These are phyloP conservation scores for Neurospora sp. DNA, from an alignment of 495 filamentous ascomycete species.

Conservation along the genomic window DNA sequence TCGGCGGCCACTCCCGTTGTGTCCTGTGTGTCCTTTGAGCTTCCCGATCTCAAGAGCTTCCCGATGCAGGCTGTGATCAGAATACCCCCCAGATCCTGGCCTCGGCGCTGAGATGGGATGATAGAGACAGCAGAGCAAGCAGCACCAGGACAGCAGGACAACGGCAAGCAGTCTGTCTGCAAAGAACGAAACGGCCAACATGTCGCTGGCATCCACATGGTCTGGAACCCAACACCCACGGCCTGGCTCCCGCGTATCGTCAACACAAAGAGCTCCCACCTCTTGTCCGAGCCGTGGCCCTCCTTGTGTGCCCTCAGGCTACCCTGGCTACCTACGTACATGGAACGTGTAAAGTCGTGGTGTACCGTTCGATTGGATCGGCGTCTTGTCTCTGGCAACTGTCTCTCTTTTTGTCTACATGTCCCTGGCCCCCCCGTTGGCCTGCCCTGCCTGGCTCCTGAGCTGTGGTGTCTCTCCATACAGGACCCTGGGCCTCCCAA, in stretches of 20 bases:
- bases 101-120: not conserved
- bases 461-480: not conserved
- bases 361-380: not conserved
- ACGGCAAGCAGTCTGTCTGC: not conserved
- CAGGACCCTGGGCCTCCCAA: not conserved
- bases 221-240: not conserved
- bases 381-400: not conserved
- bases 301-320: not conserved
- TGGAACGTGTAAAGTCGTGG: not conserved
- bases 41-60: conserved; percentile 8
- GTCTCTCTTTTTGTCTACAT: not conserved
- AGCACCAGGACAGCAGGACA: not conserved
- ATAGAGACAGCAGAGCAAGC: not conserved
- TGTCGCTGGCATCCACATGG: not conserved
- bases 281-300: not conserved
- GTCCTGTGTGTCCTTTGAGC: conserved; percentile 7
- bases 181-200: not conserved
- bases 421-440: not conserved
- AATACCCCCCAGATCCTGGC: conserved; percentile 1
- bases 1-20: not conserved
- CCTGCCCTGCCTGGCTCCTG: not conserved
- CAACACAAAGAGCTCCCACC: not conserved
- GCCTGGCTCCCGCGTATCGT: not conserved
- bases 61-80: conserved; percentile 8
- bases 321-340: not conserved